Base-by-base conservation (phyloP, 495 filamentous ascomycete genomes). In the Penicillium turbatum region DNA sequence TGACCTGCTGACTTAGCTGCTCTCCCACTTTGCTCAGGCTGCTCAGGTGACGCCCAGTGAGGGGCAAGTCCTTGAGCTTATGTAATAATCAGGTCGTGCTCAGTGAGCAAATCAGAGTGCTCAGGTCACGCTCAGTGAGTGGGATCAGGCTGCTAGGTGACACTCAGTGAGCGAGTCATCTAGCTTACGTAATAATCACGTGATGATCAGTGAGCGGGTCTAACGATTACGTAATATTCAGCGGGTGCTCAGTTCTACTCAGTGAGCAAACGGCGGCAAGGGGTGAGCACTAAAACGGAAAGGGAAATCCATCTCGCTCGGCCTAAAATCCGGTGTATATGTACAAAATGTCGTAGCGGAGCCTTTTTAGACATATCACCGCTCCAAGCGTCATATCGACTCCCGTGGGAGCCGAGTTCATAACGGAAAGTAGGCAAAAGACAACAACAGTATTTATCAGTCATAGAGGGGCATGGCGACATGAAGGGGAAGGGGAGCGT, bases 391-490 rank as follows among this genome's bases (percentile, higher is more conserved):
- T 59, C 54, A 55, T 59, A 53, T 53, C 48, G 44, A 31, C 50
- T 51, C 54, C 48, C 48, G 32, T 41, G 19, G 51, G 43, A 37
- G n/a, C 39, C 31, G n/a, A 51, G 36, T 56, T 44, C 48, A 51
- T 43, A 42, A 43, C 19, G 34, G 16, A 53, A 36, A 48, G 34
- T 46, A 59, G 53, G 39, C 35, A 59, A 55, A 44, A 17, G 51
- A 31, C 46, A 48, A 27, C 36, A 54, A 59, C 29, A 55, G 45
- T 59, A 53, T 59, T 53, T 57, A 59, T 62, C 61, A 61, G 57
- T 66, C 61, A 67, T 67, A 57, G 51, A 57, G 56, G 51, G 51
- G 64, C 64, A 46, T 67, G 47, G 53, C 64, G 49, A 60, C 64
- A 54, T 66, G 61, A 66, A 58, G 60, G 35, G 50, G 34, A 12